Evolutionary conservation across 2,329 filamentous ascomycete species (phyloP).

Genomic region (Albifimbria verrucaria): DNA sequence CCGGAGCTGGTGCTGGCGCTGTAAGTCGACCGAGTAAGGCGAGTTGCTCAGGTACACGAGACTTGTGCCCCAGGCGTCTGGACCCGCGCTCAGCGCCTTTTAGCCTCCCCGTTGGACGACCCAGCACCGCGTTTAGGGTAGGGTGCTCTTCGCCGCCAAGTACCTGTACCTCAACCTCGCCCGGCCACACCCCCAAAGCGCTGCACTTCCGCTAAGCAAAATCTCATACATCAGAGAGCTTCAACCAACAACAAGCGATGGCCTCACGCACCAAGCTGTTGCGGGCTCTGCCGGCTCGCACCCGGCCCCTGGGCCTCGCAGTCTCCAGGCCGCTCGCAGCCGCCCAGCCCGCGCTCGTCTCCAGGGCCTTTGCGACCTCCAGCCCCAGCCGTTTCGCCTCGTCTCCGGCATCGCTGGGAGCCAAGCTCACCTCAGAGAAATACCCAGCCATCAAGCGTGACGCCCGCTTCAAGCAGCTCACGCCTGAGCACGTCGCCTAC

Average conservation of each 20-base stretch:
- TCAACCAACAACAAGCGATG: conserved; percentile 9
- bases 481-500: conserved; percentile 72
- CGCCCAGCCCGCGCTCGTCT: not conserved
- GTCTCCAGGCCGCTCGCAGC: conserved; percentile 5
- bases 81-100: too few species aligned
- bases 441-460: conserved; percentile 84
- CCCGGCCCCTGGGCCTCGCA: conserved; percentile 5
- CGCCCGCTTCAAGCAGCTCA: conserved; percentile 69
- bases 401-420: conserved; percentile 15
- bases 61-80: too few species aligned
- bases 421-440: conserved; percentile 78
- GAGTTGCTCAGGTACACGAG: too few species aligned
- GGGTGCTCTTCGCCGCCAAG: too few species aligned
- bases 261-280: conserved; percentile 12
- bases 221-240: not conserved
- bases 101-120: too few species aligned
- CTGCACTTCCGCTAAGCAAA: too few species aligned
- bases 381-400: conserved; percentile 21
- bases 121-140: too few species aligned
- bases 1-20: too few species aligned
- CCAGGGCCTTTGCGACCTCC: conserved; percentile 24
- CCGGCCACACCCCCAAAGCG: not conserved
- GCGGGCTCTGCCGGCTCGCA: conserved; percentile 12
- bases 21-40: too few species aligned
- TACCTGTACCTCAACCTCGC: not conserved